A percentile compares a stretch with the other conserved stretches of the same genome.
Evolutionary conservation across 2,329 filamentous ascomycete species (phyloP).

Genomic region (Cytospora schulzeri): DNA sequence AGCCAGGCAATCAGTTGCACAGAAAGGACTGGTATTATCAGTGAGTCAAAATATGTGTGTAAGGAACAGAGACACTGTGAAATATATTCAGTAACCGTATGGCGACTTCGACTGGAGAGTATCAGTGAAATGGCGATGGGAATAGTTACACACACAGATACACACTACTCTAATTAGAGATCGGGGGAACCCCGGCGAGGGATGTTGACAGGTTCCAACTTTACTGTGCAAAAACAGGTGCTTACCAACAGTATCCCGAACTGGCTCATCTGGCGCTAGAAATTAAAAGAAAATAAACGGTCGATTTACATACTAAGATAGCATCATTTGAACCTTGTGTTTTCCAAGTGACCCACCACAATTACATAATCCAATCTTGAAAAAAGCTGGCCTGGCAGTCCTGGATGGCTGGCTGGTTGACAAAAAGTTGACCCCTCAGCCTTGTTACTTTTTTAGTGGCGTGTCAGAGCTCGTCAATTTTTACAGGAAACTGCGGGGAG

Average conservation of each 20-base stretch:
- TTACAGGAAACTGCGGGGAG: constrained; percentile 21
- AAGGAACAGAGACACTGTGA: neutral
- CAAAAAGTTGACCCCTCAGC: constrained; percentile 12
- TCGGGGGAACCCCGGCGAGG: neutral
- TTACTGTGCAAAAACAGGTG: neutral
- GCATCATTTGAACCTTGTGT: neutral
- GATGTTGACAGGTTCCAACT: neutral
- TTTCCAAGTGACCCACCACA: neutral
- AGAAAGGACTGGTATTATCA: neutral
- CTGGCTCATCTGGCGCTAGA: neutral
- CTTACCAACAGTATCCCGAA: neutral
- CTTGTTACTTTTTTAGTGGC: constrained; percentile 13
- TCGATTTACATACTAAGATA: neutral
- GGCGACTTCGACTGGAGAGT: neutral
- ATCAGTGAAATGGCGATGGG: neutral
- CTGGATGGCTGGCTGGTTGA: too few species aligned
- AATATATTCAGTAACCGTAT: neutral
- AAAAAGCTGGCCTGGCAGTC: too few species aligned
- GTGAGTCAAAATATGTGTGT: neutral
- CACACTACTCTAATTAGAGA: neutral
- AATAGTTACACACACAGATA: too few species aligned
- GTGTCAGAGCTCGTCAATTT: constrained; percentile 18
- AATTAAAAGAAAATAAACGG: neutral
- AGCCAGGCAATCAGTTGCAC: neutral
- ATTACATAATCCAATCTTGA: neutral